Conservation (phyloP, 306 rosid species). For the Pyrus communis region DNA sequence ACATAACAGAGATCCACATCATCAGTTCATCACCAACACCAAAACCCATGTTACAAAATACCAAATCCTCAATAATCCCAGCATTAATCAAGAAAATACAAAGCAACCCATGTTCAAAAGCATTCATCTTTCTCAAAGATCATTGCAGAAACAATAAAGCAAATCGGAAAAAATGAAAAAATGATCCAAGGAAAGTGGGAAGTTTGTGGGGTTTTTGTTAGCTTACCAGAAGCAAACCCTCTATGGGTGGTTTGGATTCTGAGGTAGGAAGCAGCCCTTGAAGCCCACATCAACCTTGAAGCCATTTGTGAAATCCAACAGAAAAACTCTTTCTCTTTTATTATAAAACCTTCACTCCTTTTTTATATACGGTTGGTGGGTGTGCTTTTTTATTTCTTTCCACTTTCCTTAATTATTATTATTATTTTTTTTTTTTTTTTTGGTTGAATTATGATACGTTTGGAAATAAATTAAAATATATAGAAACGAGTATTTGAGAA, state of each 20-base stretch:
- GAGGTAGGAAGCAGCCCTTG: slow-evolving; percentile 71
- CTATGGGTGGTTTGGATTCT: slow-evolving; percentile 53
- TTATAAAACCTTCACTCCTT: background rate
- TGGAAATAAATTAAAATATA: background rate
- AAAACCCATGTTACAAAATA: background rate
- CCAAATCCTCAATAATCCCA: background rate
- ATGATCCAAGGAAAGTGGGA: background rate
- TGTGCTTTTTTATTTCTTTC: background rate
- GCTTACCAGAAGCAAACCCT: slow-evolving; percentile 54
- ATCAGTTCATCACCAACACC: background rate
- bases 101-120: background rate
- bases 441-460: background rate
- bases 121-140: background rate
- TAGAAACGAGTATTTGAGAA: too few species aligned
- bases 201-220: background rate
- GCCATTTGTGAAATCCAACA: slow-evolving; percentile 43
- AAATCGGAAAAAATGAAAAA: background rate
- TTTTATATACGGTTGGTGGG: slow-evolving; percentile 5
- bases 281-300: slow-evolving; percentile 63
- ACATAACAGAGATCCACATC: slow-evolving; percentile 25
- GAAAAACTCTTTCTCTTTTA: background rate
- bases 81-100: background rate
- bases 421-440: too few species aligned
- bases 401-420: background rate
- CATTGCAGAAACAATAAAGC: background rate